A percentile compares a stretch with the other conserved stretches of the same genome.
phyloP scores from a whole-genome alignment of 148 eudicot genomes.

The Hydrangea macrophylla region DNA sequence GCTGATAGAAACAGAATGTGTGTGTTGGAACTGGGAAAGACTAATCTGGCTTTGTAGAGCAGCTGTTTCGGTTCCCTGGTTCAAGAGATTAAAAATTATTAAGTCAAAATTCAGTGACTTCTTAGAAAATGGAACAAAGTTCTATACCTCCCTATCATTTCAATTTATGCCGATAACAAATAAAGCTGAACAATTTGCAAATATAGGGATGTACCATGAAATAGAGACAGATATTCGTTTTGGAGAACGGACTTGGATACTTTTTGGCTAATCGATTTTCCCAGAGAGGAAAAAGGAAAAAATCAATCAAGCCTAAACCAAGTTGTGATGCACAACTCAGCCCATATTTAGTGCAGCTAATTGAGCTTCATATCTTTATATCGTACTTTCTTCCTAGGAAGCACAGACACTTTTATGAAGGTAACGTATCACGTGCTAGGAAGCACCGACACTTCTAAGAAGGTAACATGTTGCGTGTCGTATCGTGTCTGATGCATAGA shows the following conservation, averaged over 20 bases:
- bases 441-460: too few relatives aligned
- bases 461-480: too few relatives aligned
- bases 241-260: neutral
- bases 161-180: neutral
- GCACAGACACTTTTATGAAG: too few relatives aligned
- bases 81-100: conserved; percentile 3
- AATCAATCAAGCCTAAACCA: too few relatives aligned
- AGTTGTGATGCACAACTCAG: too few relatives aligned
- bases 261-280: neutral
- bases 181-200: neutral
- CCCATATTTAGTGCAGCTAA: too few relatives aligned
- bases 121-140: too few relatives aligned
- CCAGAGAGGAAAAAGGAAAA: neutral
- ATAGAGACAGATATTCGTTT: neutral
- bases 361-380: too few relatives aligned
- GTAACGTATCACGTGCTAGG: too few relatives aligned
- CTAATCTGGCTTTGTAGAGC: conserved; percentile 9
- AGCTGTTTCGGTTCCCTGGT: conserved; percentile 34
- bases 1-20: conserved; percentile 55
- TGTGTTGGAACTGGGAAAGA: conserved; percentile 13
- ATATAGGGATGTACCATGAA: neutral
- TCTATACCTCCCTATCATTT: neutral
- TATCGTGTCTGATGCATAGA: too few relatives aligned
- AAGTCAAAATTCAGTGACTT: too few relatives aligned
- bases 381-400: too few relatives aligned